These are phyloP conservation scores for Strobilomyces dryophilus DNA, from an alignment of 768 basidiomycete genomes.

Conservation along the genomic window DNA sequence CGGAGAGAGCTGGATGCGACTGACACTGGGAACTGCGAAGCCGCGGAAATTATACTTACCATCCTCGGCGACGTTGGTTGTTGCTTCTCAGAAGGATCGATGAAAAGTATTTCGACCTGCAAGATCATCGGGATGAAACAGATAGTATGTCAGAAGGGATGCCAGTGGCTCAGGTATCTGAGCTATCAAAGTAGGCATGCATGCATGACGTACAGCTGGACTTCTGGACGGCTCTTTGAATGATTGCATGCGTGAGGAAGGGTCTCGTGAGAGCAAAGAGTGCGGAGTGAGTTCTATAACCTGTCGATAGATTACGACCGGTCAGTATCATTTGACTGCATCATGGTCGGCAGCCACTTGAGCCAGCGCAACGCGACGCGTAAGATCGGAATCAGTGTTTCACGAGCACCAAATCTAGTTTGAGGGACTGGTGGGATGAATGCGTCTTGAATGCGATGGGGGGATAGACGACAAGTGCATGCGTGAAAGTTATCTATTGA, in stretches of 20 bases:
- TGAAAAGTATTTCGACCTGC: neutral
- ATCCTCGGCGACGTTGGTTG: neutral
- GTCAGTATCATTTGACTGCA: neutral
- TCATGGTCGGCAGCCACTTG: neutral
- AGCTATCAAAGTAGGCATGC: neutral
- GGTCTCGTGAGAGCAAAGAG: slow-evolving; percentile 9
- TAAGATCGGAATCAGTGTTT: neutral
- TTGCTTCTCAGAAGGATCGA: neutral
- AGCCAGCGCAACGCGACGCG: neutral
- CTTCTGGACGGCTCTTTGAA: slow-evolving; percentile 2
- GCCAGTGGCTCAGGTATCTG: neutral
- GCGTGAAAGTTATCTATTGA: neutral
- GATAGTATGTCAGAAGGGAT: neutral
- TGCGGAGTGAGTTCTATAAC: neutral
- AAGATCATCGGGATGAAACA: neutral
- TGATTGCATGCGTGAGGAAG: neutral
- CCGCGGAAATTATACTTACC: slow-evolving; percentile 3
- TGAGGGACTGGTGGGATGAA: neutral
- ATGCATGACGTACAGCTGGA: slow-evolving; percentile 15
- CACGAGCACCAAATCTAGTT: too few relatives aligned
- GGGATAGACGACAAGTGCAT: neutral
- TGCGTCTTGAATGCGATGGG: neutral
- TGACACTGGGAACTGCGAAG: slow-evolving; percentile 5
- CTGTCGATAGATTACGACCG: neutral
- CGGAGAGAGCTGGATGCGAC: slow-evolving; percentile 4